Conservation (phyloP, 2,329 filamentous ascomycete genomes). For the Ophiocordyceps australis region DNA sequence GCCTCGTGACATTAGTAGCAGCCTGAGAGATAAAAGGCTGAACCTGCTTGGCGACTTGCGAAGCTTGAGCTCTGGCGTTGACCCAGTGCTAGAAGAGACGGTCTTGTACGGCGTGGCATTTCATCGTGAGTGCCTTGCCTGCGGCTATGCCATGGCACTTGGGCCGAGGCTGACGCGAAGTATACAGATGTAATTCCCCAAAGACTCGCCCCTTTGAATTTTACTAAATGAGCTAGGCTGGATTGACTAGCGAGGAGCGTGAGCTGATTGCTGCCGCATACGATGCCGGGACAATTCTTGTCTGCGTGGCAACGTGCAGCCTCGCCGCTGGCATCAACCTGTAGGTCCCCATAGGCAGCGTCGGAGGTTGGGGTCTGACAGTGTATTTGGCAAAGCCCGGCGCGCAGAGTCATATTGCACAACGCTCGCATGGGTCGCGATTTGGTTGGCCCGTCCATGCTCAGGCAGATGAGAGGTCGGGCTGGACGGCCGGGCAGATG, state of each 20-base stretch:
- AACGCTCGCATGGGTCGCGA: slow-evolving; percentile 61
- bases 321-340: slow-evolving; percentile 73
- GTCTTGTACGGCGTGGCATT: slow-evolving; percentile 53
- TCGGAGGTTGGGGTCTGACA: no score
- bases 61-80: slow-evolving; percentile 46
- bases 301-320: slow-evolving; percentile 62
- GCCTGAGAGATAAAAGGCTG: slow-evolving; percentile 35
- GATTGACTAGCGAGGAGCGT: slow-evolving; percentile 57
- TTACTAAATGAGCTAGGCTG: slow-evolving; percentile 26
- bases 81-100: slow-evolving; percentile 45
- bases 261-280: slow-evolving; percentile 55
- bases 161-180: background rate
- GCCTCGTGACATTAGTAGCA: slow-evolving; percentile 22
- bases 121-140: slow-evolving; percentile 36
- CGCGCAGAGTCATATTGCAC: slow-evolving; percentile 57
- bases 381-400: slow-evolving; percentile 28
- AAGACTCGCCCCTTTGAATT: no score
- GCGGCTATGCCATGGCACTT: background rate
- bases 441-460: slow-evolving; percentile 59
- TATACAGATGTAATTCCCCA: slow-evolving; percentile 16
- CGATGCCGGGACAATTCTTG: slow-evolving; percentile 46
- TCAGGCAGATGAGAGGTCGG: slow-evolving; percentile 65
- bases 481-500: slow-evolving; percentile 67
- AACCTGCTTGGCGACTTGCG: slow-evolving; percentile 49
- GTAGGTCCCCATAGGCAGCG: slow-evolving; percentile 9